Conservation (phyloP, 2,329 filamentous ascomycete genomes). For the Onygenales sp. region DNA sequence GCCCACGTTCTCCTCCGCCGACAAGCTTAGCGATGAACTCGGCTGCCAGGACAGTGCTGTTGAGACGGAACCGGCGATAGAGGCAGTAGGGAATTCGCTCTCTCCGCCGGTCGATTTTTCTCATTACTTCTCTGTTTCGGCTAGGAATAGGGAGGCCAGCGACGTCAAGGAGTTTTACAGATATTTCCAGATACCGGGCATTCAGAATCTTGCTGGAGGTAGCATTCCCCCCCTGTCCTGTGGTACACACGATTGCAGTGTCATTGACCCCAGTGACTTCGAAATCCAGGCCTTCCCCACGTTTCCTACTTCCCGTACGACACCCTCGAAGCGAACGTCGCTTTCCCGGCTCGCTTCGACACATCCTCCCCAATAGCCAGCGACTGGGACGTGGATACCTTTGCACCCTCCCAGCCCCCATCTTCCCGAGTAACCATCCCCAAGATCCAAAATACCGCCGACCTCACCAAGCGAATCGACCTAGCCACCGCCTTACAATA, state of each 20-base stretch:
- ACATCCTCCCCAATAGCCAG: conserved; percentile 39
- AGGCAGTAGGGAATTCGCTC: not conserved
- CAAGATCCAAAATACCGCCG: conserved; percentile 49
- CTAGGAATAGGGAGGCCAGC: conserved; percentile 55
- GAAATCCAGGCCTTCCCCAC: conserved; percentile 61
- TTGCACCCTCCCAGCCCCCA: conserved; percentile 23
- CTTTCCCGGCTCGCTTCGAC: conserved; percentile 55
- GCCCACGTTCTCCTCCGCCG: not conserved
- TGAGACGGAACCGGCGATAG: not conserved
- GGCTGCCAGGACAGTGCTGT: not conserved
- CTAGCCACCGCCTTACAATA: conserved; percentile 78
- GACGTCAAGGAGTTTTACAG: conserved; percentile 76
- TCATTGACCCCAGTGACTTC: conserved; percentile 3
- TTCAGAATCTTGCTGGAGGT: conserved; percentile 54
- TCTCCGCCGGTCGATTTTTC: conserved; percentile 59
- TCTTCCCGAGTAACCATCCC: conserved; percentile 58
- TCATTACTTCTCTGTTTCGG: conserved; percentile 65
- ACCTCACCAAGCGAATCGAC: conserved; percentile 65
- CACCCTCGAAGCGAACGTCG: conserved; percentile 73
- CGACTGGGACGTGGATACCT: conserved; percentile 26
- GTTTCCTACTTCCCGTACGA: conserved; percentile 80
- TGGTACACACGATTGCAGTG: conserved; percentile 18
- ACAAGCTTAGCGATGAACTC: not conserved
- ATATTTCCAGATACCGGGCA: conserved; percentile 60
- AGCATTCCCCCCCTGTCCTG: conserved; percentile 35